Base-by-base conservation (phyloP, 306 rosid genomes). In the Elaeagnus macrophylla region DNA sequence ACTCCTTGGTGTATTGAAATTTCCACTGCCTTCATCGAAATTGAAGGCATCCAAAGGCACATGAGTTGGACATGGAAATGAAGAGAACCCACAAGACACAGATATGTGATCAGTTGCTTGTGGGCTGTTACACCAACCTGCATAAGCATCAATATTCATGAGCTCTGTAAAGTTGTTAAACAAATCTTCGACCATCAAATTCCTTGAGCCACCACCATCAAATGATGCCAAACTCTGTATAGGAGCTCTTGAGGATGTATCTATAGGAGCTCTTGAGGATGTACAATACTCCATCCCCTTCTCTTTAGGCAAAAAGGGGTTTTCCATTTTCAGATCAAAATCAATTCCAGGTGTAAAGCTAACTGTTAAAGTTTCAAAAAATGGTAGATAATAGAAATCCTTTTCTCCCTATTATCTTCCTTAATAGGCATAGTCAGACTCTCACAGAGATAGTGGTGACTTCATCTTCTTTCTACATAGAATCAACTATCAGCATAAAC, bases 81-180 rank as follows among this genome's bases (percentile, higher is more conserved):
- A 57, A 9, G 84, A 56, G 60, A 77, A 39, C 52, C 67, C 81
- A 54, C 62, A 75, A 37, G 78, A 12, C 5, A 58, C 46, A 35
- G 73, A 54, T 44, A 79, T 62, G 53, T 76, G 88, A 73, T 82
- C 95, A 2, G 70, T 48, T 62, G 59, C 54, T 54, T 61, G 65
- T 4, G 82, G 76, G 37, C 78, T 79, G 60, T 62, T 64, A 79
- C 67, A 81, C 80, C 83, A 73, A 25, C 81, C 81, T 11, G 81
- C 72, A 63, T 71, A 79, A 58, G 77, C 40, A 69, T 89, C 95
- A 55, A 77, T 64, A 61, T 65, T 80, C 86, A 83, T 62, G 47
- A 83, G 70, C 70, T 81, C 95, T 0, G 83, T 73, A 38, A 89
- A 61, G 77, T 64, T 81, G 50, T 44, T 65, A 41, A 75, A 71